Conservation (phyloP, 2,329 filamentous ascomycete species). For the Trichoderma sp. region DNA sequence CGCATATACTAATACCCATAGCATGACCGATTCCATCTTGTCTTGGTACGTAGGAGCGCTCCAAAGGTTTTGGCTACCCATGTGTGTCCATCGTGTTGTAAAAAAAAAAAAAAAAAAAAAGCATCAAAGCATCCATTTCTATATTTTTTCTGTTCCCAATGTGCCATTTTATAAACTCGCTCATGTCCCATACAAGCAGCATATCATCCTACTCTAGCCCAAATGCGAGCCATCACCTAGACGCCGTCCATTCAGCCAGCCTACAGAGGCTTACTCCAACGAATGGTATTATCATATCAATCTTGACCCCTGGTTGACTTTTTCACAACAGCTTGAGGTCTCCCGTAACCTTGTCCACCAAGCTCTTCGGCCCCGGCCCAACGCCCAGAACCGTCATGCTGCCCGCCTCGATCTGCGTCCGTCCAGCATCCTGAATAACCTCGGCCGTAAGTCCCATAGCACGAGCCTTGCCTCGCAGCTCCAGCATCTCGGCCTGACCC, state of each 20-base stretch:
- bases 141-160: slow-evolving; percentile 2
- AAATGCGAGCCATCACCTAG: not conserved
- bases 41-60: not conserved
- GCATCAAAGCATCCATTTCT: not conserved
- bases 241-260: slow-evolving; percentile 3
- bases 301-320: not conserved
- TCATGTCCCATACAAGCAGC: not conserved
- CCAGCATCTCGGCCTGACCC: slow-evolving; percentile 78
- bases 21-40: not conserved
- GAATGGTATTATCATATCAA: not conserved
- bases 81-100: not conserved
- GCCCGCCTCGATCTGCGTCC: slow-evolving; percentile 93
- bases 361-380: slow-evolving; percentile 77
- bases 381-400: slow-evolving; percentile 91
- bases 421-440: slow-evolving; percentile 91
- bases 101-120: not conserved
- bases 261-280: not conserved
- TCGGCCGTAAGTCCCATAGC: slow-evolving; percentile 84
- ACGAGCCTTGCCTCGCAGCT: slow-evolving; percentile 73
- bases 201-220: not conserved
- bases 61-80: too few species aligned
- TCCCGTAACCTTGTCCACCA: slow-evolving; percentile 85
- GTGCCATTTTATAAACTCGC: not conserved
- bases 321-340: slow-evolving; percentile 75
- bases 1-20: slow-evolving; percentile 26